Evolutionary conservation across 1,284 basidiomycete genomes (phyloP), one percentile per base, ranked within the genome.

Genomic region (Sporisorium exsertum): DNA sequence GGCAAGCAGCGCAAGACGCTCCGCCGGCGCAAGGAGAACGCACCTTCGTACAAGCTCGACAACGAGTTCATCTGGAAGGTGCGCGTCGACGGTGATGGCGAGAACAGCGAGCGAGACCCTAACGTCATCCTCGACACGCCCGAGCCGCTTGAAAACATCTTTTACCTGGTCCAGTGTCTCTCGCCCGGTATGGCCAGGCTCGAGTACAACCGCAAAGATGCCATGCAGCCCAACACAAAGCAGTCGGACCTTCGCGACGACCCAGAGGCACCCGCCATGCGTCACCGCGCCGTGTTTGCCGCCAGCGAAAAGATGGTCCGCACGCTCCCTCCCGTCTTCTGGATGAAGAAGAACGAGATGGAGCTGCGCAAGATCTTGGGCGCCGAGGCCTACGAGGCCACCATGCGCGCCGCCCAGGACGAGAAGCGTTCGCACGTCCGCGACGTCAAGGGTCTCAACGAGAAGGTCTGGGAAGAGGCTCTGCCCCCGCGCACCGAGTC

Each of bases 381-480:
- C 26, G 51, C 46, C n/a, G 76, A 80, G 54, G 80, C 71, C 45
- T 81, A 68, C 70, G 79, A 81, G 57, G 68, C 78, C 24, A 80
- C 79, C 58, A 58, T 76, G 64, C 71, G 61, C 50, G 81, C 80
- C 29, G 73, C 76, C 32, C 53, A 79, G 54, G 77, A 80, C 26
- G 27, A 53, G 27, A 52, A 55, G 52, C 74, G 78, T 63, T 61
- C 73, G 56, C 78, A 75, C 58, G 55, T 65, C 10, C 78, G 81
- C 63, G 72, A 72, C 54, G 67, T 80, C 74, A 81, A 80, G 72
- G 74, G 78, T 42, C 72, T 83, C 73, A 66, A 77, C 64, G 80
- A 83, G 66, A 78, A 74, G 68, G 69, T 75, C 46, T 83, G 81
- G 81, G 81, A 83, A 73, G 81, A 83, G 68, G 57, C 68, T 42